Percentiles rank a stretch among this genome's conserved stretches.
Evolutionary conservation across 495 filamentous ascomycete genomes (phyloP).

Genomic region (Bathelium albidoporum): DNA sequence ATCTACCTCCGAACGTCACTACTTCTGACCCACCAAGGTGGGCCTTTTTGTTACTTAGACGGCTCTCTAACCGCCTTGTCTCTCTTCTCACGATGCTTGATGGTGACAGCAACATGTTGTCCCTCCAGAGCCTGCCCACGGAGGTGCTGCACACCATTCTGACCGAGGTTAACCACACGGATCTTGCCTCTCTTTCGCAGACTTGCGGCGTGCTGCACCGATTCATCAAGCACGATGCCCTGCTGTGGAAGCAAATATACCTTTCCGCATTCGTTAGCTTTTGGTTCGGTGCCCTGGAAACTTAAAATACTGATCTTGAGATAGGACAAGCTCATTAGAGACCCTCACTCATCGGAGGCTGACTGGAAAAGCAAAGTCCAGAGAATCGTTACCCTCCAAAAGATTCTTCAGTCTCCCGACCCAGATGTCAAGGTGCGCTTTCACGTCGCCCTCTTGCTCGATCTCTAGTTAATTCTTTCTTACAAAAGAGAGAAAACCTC

Average conservation of each 20-base stretch:
- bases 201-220: slow-evolving; percentile 40
- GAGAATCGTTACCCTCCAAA: slow-evolving; percentile 37
- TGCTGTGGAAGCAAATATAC: slow-evolving; percentile 46
- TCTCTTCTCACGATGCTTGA: not conserved
- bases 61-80: not conserved
- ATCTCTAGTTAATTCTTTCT: not conserved
- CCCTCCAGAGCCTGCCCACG: slow-evolving; percentile 30
- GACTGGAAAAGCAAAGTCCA: slow-evolving; percentile 44
- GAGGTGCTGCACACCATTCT: slow-evolving; percentile 51
- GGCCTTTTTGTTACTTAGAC: not conserved
- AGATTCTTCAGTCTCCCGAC: slow-evolving; percentile 30
- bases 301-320: slow-evolving; percentile 9
- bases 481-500: slow-evolving; percentile 2
- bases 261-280: slow-evolving; percentile 34
- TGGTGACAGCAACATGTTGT: slow-evolving; percentile 2
- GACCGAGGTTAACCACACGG: slow-evolving; percentile 40
- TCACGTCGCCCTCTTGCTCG: not conserved
- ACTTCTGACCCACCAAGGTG: not conserved
- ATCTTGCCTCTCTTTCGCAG: slow-evolving; percentile 37
- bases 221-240: slow-evolving; percentile 40
- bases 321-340: slow-evolving; percentile 33
- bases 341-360: slow-evolving; percentile 19
- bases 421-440: slow-evolving; percentile 29
- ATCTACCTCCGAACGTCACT: not conserved
- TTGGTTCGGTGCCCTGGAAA: not conserved